Evolutionary conservation across 2,329 filamentous ascomycete species (phyloP), one percentile per base, ranked within the genome.

Genomic region (Grosmannia huntii): DNA sequence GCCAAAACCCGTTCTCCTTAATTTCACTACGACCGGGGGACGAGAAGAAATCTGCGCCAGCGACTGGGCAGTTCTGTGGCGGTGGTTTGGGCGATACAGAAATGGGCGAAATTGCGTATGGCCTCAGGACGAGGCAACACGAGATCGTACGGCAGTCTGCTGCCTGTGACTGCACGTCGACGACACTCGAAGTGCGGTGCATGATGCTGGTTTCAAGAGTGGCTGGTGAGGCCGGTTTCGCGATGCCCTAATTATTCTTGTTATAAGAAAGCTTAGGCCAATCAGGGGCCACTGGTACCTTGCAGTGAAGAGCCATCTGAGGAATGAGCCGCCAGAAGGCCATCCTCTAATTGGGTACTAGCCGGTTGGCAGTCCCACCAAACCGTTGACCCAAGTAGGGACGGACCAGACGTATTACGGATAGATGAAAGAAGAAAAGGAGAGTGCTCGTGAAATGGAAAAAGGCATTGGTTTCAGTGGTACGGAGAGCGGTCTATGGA

Each of bases 1-100:
- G 53, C 14, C 53, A 52, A 48, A 48, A n/a, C 9, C 31, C 12
- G 9, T 11, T 52, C 57, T 59, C 57, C 57, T 59, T 59, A 59
- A 59, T 59, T 59, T 59, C 57, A 21, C 23, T 23, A 27, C 36
- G 25, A 48, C 25, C 38, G 48, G 53, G 53, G 16, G n/a, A 31
- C 16, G 31, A 46, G 19, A 23, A 23, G n/a, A 23, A 46, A 46
- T 46, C 41, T n/a, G 21, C n/a, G 12, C 19, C 28, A 33, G 50
- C 10, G 16, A 27, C 27, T 21, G 1, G 12, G 50, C 27, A 16
- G 49, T 25, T n/a, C 23, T 14, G 38, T n/a, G 44, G 49, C 19
- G 25, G 49, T 31, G 31, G 31, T 9, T 33, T 10, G 9, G 31
- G 27, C 19, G 50, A n/a, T 33, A 3, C 21, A 25, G 19, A 4